phyloP scores from a whole-genome alignment of 2,329 filamentous ascomycete genomes.

The Shiraia sp. region DNA sequence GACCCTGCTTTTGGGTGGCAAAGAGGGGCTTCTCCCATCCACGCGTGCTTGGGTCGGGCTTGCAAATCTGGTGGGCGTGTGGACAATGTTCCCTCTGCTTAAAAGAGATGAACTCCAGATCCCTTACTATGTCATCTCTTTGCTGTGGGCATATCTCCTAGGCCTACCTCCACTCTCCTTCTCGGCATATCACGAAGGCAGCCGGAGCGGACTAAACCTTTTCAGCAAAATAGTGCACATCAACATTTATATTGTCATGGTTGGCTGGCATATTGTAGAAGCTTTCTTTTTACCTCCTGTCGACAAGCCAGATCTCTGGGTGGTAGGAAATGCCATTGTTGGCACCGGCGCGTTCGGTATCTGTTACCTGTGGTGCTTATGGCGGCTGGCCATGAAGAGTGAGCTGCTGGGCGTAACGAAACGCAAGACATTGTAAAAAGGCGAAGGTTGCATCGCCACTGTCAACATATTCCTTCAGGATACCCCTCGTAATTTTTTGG shows the following conservation, averaged over 20 bases:
- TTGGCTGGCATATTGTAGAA: constrained; percentile 79
- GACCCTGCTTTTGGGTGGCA: constrained; percentile 81
- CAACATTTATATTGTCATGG: constrained; percentile 76
- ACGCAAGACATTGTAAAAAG: constrained; percentile 47
- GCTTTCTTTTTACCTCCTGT: constrained; percentile 68
- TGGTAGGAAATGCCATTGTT: constrained; percentile 85
- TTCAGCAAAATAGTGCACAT: constrained; percentile 73
- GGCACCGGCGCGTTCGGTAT: constrained; percentile 83
- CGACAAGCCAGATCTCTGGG: constrained; percentile 90
- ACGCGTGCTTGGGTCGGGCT: constrained; percentile 93
- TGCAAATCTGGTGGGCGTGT: constrained; percentile 83
- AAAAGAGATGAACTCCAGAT: constrained; percentile 80
- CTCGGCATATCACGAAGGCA: constrained; percentile 63
- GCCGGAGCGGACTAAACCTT: constrained; percentile 51
- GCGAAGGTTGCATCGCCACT: constrained; percentile 1
- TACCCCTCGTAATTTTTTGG: constrained; percentile 23
- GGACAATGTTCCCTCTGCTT: constrained; percentile 93
- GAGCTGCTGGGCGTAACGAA: constrained; percentile 46
- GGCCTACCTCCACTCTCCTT: constrained; percentile 80
- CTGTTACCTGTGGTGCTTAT: constrained; percentile 90
- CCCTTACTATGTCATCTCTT: constrained; percentile 81
- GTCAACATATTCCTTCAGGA: constrained; percentile 18
- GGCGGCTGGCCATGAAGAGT: constrained; percentile 66
- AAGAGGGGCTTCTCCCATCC: constrained; percentile 75
- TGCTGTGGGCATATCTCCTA: constrained; percentile 89